Percentiles rank a stretch among this genome's conserved stretches.
phyloP scores from a whole-genome alignment of 2,329 filamentous ascomycete species.

The Epichloe sp. region DNA sequence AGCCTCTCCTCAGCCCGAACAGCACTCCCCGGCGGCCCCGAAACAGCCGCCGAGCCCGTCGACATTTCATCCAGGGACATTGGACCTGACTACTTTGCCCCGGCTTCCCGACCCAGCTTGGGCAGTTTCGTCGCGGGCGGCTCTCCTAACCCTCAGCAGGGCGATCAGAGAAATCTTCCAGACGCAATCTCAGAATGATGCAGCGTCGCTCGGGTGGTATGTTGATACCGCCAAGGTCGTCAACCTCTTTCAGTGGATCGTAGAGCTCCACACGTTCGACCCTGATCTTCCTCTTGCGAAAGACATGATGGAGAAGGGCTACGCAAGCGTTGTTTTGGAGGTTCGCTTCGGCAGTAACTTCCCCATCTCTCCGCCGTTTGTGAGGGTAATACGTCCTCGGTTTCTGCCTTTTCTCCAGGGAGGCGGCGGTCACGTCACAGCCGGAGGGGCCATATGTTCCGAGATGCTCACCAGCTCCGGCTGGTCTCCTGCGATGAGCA shows the following conservation, averaged over 20 bases:
- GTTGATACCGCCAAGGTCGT: slow-evolving; percentile 52
- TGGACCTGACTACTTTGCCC: slow-evolving; percentile 49
- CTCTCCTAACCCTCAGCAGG: slow-evolving; percentile 13
- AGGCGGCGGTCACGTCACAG: slow-evolving; percentile 76
- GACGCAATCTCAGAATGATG: slow-evolving; percentile 47
- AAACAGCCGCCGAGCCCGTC: background rate
- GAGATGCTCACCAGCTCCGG: slow-evolving; percentile 72
- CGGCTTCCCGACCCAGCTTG: slow-evolving; percentile 35
- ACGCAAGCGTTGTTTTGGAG: slow-evolving; percentile 65
- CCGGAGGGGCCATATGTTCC: slow-evolving; percentile 73
- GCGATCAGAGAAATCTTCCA: slow-evolving; percentile 53
- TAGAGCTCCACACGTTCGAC: slow-evolving; percentile 78
- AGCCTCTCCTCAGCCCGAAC: no score
- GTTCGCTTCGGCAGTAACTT: slow-evolving; percentile 67
- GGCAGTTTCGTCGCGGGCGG: slow-evolving; percentile 15
- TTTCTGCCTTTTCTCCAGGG: slow-evolving; percentile 60
- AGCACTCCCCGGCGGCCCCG: no score
- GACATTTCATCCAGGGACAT: slow-evolving; percentile 49
- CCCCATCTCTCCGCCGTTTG: slow-evolving; percentile 69
- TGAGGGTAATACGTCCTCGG: slow-evolving; percentile 68
- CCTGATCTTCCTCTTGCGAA: slow-evolving; percentile 50
- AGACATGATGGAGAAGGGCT: slow-evolving; percentile 53
- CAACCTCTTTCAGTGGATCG: slow-evolving; percentile 84
- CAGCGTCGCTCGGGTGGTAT: slow-evolving; percentile 69
- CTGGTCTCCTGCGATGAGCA: slow-evolving; percentile 59